Evolutionary conservation across 2,329 filamentous ascomycete species (phyloP).

Genomic region (Pyricularia pennisetigena): DNA sequence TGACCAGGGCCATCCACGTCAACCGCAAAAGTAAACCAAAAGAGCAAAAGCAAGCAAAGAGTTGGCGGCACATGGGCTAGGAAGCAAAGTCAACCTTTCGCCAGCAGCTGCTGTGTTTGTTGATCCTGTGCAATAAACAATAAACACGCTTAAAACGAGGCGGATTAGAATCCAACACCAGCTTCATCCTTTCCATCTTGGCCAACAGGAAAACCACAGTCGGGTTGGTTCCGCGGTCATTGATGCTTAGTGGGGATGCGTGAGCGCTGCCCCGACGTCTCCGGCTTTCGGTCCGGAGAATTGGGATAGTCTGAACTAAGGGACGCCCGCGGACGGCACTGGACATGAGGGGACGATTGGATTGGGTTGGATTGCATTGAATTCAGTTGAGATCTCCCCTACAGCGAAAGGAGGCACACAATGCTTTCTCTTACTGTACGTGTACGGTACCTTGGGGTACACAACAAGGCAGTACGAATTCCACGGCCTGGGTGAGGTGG

Average conservation of each 20-base stretch:
- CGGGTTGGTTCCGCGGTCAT: neutral
- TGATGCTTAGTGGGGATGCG: neutral
- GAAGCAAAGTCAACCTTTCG: neutral
- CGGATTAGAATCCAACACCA: neutral
- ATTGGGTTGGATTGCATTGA: neutral
- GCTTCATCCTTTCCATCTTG: neutral
- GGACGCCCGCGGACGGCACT: neutral
- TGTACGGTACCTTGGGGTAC: too few species aligned
- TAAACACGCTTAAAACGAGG: neutral
- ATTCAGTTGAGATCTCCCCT: neutral
- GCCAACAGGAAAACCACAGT: neutral
- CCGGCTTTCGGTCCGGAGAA: neutral
- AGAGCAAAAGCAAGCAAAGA: neutral
- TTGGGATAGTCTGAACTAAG: neutral
- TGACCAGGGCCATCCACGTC: neutral
- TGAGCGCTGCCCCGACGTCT: neutral
- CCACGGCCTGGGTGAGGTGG: neutral
- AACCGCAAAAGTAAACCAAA: neutral
- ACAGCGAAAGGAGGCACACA: neutral
- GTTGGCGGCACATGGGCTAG: neutral
- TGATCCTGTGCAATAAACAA: neutral
- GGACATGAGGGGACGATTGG: neutral
- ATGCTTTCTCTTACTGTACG: neutral
- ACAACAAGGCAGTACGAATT: neutral
- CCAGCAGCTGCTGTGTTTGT: neutral